Percentiles rank a stretch among this genome's conserved stretches.
Evolutionary conservation across 805 yeast species (phyloP).

Genomic region (Spathaspora hagerdaliae): DNA sequence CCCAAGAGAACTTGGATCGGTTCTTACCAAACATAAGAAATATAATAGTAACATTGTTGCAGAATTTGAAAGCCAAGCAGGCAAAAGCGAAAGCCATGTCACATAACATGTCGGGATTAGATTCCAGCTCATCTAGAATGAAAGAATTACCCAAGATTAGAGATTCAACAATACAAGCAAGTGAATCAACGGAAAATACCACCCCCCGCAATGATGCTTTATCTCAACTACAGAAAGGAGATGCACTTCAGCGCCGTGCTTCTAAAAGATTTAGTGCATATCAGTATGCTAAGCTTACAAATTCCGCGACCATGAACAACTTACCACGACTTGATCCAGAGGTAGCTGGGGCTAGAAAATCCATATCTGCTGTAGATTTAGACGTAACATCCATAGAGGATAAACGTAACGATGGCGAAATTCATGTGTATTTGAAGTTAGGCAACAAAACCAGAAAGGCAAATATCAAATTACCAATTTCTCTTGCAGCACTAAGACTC

Average conservation of each 20-base stretch:
- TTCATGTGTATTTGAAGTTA: constrained; percentile 44
- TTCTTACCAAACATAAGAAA: constrained; percentile 83
- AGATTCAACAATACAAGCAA: not conserved
- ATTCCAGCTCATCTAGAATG: not conserved
- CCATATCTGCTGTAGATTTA: not conserved
- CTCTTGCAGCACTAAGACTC: constrained; percentile 55
- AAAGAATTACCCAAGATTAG: not conserved
- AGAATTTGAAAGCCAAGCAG: constrained; percentile 79
- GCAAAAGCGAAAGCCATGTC: constrained; percentile 40
- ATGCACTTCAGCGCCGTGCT: constrained; percentile 84
- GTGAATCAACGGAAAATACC: not conserved
- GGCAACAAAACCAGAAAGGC: constrained; percentile 56
- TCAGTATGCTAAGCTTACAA: constrained; percentile 75
- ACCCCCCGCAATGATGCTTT: constrained; percentile 49
- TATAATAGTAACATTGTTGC: constrained; percentile 76
- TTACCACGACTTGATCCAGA: constrained; percentile 3
- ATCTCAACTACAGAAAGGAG: constrained; percentile 74
- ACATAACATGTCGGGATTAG: not conserved
- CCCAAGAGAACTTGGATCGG: constrained; percentile 74
- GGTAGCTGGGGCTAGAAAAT: not conserved
- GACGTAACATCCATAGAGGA: not conserved
- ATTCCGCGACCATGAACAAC: constrained; percentile 14
- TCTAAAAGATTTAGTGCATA: constrained; percentile 92
- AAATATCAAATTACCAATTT: constrained; percentile 38
- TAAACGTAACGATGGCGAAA: not conserved